Base-by-base conservation (phyloP, 306 rosid species). In the Lathyrus aphaca region DNA sequence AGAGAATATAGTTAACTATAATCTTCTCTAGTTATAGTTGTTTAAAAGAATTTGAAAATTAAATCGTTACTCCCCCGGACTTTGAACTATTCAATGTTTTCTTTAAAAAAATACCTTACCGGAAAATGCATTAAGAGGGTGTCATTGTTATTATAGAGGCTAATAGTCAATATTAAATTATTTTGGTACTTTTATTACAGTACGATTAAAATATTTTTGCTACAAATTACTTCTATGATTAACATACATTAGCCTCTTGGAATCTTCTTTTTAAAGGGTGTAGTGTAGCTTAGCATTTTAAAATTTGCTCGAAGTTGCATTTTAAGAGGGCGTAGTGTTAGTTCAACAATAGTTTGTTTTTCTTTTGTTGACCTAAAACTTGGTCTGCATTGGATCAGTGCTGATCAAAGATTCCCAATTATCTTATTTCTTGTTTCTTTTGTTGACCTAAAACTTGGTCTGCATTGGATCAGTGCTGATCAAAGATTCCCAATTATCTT, bases 341-440 rank as follows among this genome's bases (percentile, higher is more conserved):
- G 29, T 53, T 53, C 11, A 51, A 51, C 30, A 10, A 14, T 5
- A 29, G 11, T 40, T 10, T 65, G 7, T 17, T 51, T 17, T 53
- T 14, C 59, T 59, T 80, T 10, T 42, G 17, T 62, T 56, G 50
- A 61, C 14, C 71, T 40, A 50, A 59, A 67, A 8, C 32, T 27
- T 38, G 10, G 46, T 40, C 68, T 19, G 44, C 30, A 21, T 12
- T 57, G 45, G 17, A 68, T n/a, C 40, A 69, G 29, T 74, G 51
- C 61, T 74, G 51, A 70, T 15, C 16, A 35, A 61, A 29, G 75
- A 54, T 45, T 10, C 7, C 4, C 62, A 67, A 69, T 35, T 44
- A 25, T 64, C 66, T 35, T 27, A 23, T 23, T 66, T 18, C 49
- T 9, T 39, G 53, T 62, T 54, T 60, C 55, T 23, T 65, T 17